Base-by-base conservation (phyloP, 495 filamentous ascomycete species). In the Tuber microsphaerosporum region DNA sequence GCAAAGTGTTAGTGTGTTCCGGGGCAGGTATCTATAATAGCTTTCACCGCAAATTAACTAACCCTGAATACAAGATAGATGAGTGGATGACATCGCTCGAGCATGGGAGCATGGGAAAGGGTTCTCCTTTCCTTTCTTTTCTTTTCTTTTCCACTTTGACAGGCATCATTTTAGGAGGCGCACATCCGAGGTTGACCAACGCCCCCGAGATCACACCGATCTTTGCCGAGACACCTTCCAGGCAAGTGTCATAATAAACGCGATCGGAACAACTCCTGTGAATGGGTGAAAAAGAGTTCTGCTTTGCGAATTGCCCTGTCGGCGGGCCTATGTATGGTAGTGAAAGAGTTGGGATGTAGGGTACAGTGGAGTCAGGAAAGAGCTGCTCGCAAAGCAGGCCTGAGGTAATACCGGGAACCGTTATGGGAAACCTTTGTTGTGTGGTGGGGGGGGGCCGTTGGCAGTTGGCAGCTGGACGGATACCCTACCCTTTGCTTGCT, bases 361-460 rank as follows among this genome's bases (percentile, higher is more conserved):
- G 45, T 46, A 19, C 42, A 3, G 39, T 41, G 5, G 39, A 41
- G 20, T 17, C 6, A 22, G 46, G 51, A 56, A n/a, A 10, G 20
- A 26, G 51, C 26, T 26, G 51, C n/a, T 26, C n/a, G 9, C n/a
- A 26, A 19, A 20, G 19, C 19, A 51, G 22, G 4, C 20, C 19
- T 19, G 7, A 20, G 46, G 20, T 51, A n/a, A 51, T 51, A 51
- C 46, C 20, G 9, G 22, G 8, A 65, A 65, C 56, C 26, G n/a
- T 65, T 31, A 65, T 65, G 56, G 56, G 26, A 65, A 31, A 65
- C 56, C 31, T 65, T 65, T 65, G n/a, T 31, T 65, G 56, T 65
- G 56, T 65, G n/a, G 56, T 65, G n/a, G 56, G 56, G 56, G 56
- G 51, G 56, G 56, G 56, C 56, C n/a, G 56, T 65, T 65, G n/a